phyloP scores from a whole-genome alignment of 1,139 yeast genomes.

The Candida sp. region DNA sequence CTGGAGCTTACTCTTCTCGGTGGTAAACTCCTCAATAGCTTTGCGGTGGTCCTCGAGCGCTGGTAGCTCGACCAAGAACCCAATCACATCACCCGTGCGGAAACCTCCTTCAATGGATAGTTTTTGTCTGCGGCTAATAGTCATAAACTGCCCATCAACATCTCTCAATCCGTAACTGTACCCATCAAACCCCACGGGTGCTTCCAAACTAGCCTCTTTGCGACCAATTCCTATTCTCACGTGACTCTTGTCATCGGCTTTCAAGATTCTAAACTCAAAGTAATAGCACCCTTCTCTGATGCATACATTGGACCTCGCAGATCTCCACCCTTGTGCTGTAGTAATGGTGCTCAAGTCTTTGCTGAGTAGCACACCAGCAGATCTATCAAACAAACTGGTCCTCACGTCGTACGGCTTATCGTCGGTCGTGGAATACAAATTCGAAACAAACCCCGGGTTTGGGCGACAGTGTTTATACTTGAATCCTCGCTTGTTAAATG shows the following conservation, averaged over 20 bases:
- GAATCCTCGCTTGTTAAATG: slow-evolving; percentile 80
- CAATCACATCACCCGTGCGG: slow-evolving; percentile 80
- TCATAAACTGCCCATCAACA: slow-evolving; percentile 77
- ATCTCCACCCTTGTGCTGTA: slow-evolving; percentile 78
- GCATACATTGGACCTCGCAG: slow-evolving; percentile 75
- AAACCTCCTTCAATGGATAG: slow-evolving; percentile 57
- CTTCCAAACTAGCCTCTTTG: slow-evolving; percentile 88
- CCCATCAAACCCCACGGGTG: slow-evolving; percentile 96
- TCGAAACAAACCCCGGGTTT: slow-evolving; percentile 59
- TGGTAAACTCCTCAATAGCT: slow-evolving; percentile 25
- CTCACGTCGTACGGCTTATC: slow-evolving; percentile 68
- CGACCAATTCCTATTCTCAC: slow-evolving; percentile 85
- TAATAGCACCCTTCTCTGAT: slow-evolving; percentile 82
- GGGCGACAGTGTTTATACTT: slow-evolving; percentile 84
- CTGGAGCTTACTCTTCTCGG: slow-evolving; percentile 9
- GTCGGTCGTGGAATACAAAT: slow-evolving; percentile 78
- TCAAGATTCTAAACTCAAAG: slow-evolving; percentile 69
- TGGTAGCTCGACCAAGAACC: slow-evolving; percentile 80
- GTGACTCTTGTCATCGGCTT: slow-evolving; percentile 56
- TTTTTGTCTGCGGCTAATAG: slow-evolving; percentile 68
- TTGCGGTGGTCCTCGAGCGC: slow-evolving; percentile 42
- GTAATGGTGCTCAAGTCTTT: slow-evolving; percentile 50
- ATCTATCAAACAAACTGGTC: slow-evolving; percentile 73
- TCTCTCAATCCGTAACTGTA: slow-evolving; percentile 94
- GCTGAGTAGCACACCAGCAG: slow-evolving; percentile 59